Conservation (phyloP, 2,329 filamentous ascomycete genomes). For the Ophiocordyceps camponoti-rufipedis region DNA sequence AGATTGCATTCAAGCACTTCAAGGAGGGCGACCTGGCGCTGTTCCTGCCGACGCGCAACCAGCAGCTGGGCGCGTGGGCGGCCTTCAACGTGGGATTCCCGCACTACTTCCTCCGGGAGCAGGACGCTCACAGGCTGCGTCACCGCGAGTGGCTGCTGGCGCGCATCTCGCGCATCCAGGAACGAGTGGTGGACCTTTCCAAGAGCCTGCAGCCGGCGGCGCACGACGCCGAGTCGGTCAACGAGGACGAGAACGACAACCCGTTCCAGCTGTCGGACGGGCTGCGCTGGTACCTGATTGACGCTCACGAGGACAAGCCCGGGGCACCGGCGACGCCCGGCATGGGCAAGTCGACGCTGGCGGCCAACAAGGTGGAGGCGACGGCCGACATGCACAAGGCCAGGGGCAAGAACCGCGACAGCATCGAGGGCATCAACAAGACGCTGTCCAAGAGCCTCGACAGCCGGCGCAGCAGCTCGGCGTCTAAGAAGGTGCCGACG, state of each 20-base stretch:
- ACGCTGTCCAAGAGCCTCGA: constrained; percentile 77
- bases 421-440: constrained; percentile 56
- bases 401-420: constrained; percentile 25
- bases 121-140: constrained; percentile 70
- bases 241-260: constrained; percentile 72
- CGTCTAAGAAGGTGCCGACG: constrained; percentile 55
- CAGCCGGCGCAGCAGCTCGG: constrained; percentile 74
- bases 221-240: constrained; percentile 30
- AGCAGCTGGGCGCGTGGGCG: constrained; percentile 88
- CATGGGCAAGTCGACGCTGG: constrained; percentile 79
- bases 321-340: constrained; percentile 85
- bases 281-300: constrained; percentile 87
- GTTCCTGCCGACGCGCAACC: constrained; percentile 86
- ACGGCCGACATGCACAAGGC: constrained; percentile 47
- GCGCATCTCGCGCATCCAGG: constrained; percentile 77
- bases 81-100: constrained; percentile 96
- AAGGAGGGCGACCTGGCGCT: constrained; percentile 91
- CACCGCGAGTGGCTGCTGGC: constrained; percentile 92
- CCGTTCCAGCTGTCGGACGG: constrained; percentile 94
- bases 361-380: constrained; percentile 71
- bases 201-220: constrained; percentile 42
- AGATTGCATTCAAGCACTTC: constrained; percentile 90
- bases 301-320: constrained; percentile 83
- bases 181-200: constrained; percentile 81
- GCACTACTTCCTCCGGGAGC: constrained; percentile 90